Conservation (phyloP, 2,329 filamentous ascomycete genomes). For the Cladosporium colombiae region DNA sequence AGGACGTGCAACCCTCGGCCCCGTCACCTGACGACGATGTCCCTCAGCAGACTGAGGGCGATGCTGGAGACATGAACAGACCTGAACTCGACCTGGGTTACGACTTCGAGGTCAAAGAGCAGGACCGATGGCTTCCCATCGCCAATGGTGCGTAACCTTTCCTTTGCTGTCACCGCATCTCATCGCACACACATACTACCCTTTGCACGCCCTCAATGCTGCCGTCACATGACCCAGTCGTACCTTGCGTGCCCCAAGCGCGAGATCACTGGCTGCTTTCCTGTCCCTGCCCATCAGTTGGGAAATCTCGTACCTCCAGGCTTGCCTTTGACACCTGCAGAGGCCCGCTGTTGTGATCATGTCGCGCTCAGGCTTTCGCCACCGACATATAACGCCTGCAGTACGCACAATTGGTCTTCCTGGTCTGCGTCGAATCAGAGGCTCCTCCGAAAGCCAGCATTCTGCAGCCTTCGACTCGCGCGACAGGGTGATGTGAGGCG, state of each 20-base stretch:
- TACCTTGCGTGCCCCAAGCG: slow-evolving; percentile 30
- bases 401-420: slow-evolving; percentile 49
- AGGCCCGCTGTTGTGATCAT: slow-evolving; percentile 33
- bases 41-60: slow-evolving; percentile 57
- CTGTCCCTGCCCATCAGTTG: slow-evolving; percentile 8
- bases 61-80: slow-evolving; percentile 31
- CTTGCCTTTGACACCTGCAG: slow-evolving; percentile 35
- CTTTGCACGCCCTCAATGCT: slow-evolving; percentile 10
- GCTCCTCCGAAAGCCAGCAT: slow-evolving; percentile 35
- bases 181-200: slow-evolving; percentile 16
- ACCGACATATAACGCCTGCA: slow-evolving; percentile 42
- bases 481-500: slow-evolving; percentile 29
- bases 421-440: slow-evolving; percentile 49
- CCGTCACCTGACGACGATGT: slow-evolving; percentile 85
- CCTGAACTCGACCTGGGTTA: slow-evolving; percentile 59
- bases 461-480: slow-evolving; percentile 37
- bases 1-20: slow-evolving; percentile 72
- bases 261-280: slow-evolving; percentile 17
- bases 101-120: slow-evolving; percentile 99
- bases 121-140: slow-evolving; percentile 99
- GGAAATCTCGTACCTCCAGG: slow-evolving; percentile 32
- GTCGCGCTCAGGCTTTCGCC: slow-evolving; percentile 24
- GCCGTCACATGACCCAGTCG: slow-evolving; percentile 24
- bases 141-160: slow-evolving; percentile 86
- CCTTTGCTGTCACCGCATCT: slow-evolving; percentile 22